phyloP scores from a whole-genome alignment of 352 stramenopile species.

The Phytophthora multivora region DNA sequence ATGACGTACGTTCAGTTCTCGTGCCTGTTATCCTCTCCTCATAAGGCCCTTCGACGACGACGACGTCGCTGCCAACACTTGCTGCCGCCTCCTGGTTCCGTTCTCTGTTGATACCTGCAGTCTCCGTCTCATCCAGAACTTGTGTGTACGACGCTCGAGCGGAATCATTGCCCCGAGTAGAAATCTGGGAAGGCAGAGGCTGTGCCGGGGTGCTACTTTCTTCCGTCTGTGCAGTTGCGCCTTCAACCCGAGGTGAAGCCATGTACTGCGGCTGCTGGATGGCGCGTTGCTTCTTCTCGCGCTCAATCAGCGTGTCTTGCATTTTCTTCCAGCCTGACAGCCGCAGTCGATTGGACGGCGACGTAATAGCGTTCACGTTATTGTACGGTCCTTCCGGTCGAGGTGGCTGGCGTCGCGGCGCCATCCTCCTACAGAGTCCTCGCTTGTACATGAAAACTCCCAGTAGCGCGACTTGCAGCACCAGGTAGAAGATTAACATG shows the following conservation, averaged over 20 bases:
- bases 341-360: slow-evolving; percentile 64
- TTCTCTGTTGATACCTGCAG: neutral
- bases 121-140: slow-evolving; percentile 11
- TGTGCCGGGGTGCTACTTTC: slow-evolving; percentile 2
- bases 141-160: slow-evolving; percentile 18
- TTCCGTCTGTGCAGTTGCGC: slow-evolving; percentile 1
- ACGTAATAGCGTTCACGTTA: slow-evolving; percentile 70
- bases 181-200: slow-evolving; percentile 6
- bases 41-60: slow-evolving; percentile 23
- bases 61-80: slow-evolving; percentile 19
- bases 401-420: slow-evolving; percentile 13
- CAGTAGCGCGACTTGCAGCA: slow-evolving; percentile 67
- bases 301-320: slow-evolving; percentile 59
- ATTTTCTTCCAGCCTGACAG: slow-evolving; percentile 66
- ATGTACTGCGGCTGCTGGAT: slow-evolving; percentile 30
- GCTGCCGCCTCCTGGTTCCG: slow-evolving; percentile 5
- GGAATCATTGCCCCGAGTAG: slow-evolving; percentile 14
- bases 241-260: slow-evolving; percentile 22
- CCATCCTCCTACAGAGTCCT: slow-evolving; percentile 38
- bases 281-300: slow-evolving; percentile 57
- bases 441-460: slow-evolving; percentile 65
- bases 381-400: slow-evolving; percentile 65
- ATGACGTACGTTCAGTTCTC: slow-evolving; percentile 12
- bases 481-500: slow-evolving; percentile 71
- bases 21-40: slow-evolving; percentile 21